Evolutionary conservation across 129 eudicot genomes (phyloP).

Genomic region (Artemisia tridentata): DNA sequence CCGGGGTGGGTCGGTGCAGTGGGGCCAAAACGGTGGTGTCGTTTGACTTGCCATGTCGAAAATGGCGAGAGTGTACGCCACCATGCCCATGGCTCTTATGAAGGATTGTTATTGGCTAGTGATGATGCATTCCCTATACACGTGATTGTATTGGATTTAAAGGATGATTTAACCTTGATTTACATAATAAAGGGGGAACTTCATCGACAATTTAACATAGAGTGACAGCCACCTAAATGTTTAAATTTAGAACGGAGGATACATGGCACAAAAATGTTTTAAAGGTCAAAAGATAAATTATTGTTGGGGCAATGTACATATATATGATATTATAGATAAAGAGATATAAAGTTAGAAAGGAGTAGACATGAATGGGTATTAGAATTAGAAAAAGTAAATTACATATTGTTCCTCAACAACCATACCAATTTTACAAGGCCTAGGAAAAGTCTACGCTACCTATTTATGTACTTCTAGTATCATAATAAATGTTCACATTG

Average conservation of each 20-base stretch:
- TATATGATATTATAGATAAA: constrained; percentile 17
- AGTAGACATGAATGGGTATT: constrained; percentile 37
- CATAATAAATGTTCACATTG: not conserved
- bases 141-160: too few relatives aligned
- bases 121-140: too few relatives aligned
- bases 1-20: too few relatives aligned
- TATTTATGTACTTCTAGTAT: constrained; percentile 17
- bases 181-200: not conserved
- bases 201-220: not conserved
- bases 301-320: constrained; percentile 26
- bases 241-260: not conserved
- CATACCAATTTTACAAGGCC: constrained; percentile 32
- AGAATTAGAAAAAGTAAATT: constrained; percentile 35
- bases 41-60: too few relatives aligned
- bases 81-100: too few relatives aligned
- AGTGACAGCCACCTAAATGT: constrained; percentile 15
- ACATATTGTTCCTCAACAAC: constrained; percentile 42
- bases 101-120: too few relatives aligned
- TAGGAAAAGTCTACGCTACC: constrained; percentile 24
- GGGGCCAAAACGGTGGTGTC: too few relatives aligned
- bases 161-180: too few relatives aligned
- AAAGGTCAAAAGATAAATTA: constrained; percentile 22
- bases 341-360: constrained; percentile 9
- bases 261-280: not conserved
- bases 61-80: too few relatives aligned